phyloP scores from a whole-genome alignment of 805 yeast species.

The Spathaspora gorwiae region DNA sequence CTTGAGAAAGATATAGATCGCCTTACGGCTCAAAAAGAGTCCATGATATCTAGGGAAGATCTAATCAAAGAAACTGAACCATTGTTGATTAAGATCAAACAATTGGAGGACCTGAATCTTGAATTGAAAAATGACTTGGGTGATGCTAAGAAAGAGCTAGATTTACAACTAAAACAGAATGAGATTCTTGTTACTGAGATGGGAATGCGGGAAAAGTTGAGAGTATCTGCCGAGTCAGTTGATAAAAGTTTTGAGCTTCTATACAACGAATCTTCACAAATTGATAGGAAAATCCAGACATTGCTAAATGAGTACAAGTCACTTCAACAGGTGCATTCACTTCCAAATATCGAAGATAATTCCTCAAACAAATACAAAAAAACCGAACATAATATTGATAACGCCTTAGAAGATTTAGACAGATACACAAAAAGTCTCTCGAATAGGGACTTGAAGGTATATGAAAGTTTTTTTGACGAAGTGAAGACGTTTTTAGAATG shows the following conservation, averaged over 20 bases:
- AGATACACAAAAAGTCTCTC: neutral
- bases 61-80: constrained; percentile 3
- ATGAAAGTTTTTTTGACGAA: constrained; percentile 1
- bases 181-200: constrained; percentile 4
- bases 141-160: constrained; percentile 8
- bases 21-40: neutral
- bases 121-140: constrained; percentile 1
- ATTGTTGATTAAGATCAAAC: neutral
- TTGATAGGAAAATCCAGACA: constrained; percentile 1
- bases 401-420: neutral
- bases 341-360: neutral
- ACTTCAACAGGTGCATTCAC: neutral
- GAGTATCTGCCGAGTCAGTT: neutral
- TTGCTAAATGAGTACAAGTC: neutral
- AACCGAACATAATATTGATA: constrained; percentile 5
- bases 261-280: constrained; percentile 4
- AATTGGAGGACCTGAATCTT: constrained; percentile 4
- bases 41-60: constrained; percentile 1
- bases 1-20: constrained; percentile 1
- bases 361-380: neutral
- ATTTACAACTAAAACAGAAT: constrained; percentile 3
- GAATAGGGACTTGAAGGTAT: neutral
- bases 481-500: neutral
- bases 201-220: constrained; percentile 6
- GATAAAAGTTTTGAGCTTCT: neutral